phyloP scores from a whole-genome alignment of 768 basidiomycete genomes.

The Hysterangium stoloniferum region DNA sequence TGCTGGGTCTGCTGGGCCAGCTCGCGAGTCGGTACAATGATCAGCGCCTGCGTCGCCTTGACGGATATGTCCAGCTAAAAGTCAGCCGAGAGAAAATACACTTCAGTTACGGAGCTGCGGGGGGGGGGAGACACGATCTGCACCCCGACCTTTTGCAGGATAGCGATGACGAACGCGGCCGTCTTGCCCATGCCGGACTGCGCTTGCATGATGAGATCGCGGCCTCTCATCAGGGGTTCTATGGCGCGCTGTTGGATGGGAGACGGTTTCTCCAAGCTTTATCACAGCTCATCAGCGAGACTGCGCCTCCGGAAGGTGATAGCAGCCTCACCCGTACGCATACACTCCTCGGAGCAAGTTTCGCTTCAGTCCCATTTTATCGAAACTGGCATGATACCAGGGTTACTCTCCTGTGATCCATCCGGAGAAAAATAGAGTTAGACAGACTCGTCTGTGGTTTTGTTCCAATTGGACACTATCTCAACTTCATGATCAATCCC shows the following conservation, averaged over 20 bases:
- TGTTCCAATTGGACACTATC: slow-evolving; percentile 99
- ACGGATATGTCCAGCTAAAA: slow-evolving; percentile 73
- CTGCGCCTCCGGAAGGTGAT: too few species aligned
- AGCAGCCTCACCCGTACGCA: slow-evolving; percentile 75
- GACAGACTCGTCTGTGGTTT: slow-evolving; percentile 89
- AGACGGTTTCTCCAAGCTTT: slow-evolving; percentile 95
- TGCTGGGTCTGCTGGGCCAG: slow-evolving; percentile 97
- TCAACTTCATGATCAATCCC: slow-evolving; percentile 68
- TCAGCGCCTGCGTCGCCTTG: slow-evolving; percentile 92
- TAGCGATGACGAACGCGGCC: slow-evolving; percentile 98
- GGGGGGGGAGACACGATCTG: too few species aligned
- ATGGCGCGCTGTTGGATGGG: slow-evolving; percentile 99
- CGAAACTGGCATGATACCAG: slow-evolving; percentile 59
- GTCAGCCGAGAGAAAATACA: too few species aligned
- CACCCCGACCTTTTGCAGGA: slow-evolving; percentile 95
- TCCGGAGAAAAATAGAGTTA: slow-evolving; percentile 13
- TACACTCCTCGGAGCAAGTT: slow-evolving; percentile 98
- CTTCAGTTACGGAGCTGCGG: too few species aligned
- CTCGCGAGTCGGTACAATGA: slow-evolving; percentile 96
- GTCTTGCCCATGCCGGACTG: slow-evolving; percentile 99
- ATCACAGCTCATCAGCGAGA: too few species aligned
- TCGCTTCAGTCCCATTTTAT: slow-evolving; percentile 95
- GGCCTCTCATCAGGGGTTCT: slow-evolving; percentile 93
- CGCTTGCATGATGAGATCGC: slow-evolving; percentile 98
- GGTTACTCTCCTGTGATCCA: neutral